Percentiles rank a stretch among this genome's conserved stretches.
phyloP scores from a whole-genome alignment of 2,329 filamentous ascomycete species.

The Scorias spongiosa region DNA sequence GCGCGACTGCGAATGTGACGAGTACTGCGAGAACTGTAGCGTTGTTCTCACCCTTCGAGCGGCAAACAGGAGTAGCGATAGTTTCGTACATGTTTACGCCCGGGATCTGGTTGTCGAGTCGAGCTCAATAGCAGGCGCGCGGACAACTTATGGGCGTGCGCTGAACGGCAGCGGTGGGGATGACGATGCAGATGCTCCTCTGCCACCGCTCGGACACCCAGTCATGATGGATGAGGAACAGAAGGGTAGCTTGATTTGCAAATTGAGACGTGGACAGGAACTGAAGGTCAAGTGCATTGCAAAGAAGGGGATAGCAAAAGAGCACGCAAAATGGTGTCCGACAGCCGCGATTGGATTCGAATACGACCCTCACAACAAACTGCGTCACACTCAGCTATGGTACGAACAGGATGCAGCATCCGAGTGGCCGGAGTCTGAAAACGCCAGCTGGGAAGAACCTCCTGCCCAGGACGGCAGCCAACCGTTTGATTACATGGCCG shows the following conservation, averaged over 20 bases:
- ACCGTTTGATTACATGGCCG: constrained; percentile 78
- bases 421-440: constrained; percentile 28
- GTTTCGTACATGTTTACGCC: constrained; percentile 88
- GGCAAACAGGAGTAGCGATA: constrained; percentile 51
- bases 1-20: constrained; percentile 91
- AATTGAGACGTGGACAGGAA: constrained; percentile 79
- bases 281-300: constrained; percentile 81
- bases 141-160: constrained; percentile 69
- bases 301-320: constrained; percentile 97
- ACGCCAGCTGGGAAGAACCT: constrained; percentile 65
- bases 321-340: constrained; percentile 96
- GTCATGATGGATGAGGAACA: constrained; percentile 72
- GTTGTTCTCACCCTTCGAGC: constrained; percentile 74
- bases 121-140: constrained; percentile 59
- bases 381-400: constrained; percentile 86
- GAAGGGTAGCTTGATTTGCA: constrained; percentile 73
- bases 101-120: constrained; percentile 59
- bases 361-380: constrained; percentile 94
- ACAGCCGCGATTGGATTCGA: constrained; percentile 89
- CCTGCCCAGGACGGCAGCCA: constrained; percentile 54
- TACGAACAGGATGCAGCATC: constrained; percentile 57
- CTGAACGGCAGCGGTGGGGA: constrained; percentile 49
- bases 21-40: constrained; percentile 84
- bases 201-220: constrained; percentile 44
- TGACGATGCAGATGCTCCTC: constrained; percentile 37